Percentiles rank a stretch among this genome's conserved stretches.
Conservation (phyloP, 139 green algal genomes). For the Coelastrella sp. region DNA sequence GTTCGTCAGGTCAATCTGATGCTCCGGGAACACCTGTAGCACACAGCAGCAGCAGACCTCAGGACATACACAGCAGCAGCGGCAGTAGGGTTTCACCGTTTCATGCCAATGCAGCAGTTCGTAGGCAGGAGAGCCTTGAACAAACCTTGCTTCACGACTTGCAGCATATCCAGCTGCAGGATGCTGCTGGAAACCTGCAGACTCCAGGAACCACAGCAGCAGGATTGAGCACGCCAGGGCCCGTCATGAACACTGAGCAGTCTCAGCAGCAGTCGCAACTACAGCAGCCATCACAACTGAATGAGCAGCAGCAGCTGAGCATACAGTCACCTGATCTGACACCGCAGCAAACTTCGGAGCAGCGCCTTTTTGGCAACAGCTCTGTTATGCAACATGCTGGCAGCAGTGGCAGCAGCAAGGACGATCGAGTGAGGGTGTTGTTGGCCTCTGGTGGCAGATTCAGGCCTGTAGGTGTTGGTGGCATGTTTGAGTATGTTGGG, state of each 20-base stretch:
- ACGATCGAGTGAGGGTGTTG: background rate
- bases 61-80: background rate
- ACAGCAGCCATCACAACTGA: background rate
- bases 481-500: constrained; percentile 13
- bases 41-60: background rate
- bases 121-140: background rate
- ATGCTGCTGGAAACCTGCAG: too few relatives aligned
- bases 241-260: background rate
- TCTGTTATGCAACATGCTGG: background rate
- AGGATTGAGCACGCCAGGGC: background rate
- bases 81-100: background rate
- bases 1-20: background rate
- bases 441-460: background rate
- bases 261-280: background rate
- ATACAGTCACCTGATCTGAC: background rate
- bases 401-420: background rate
- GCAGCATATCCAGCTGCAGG: background rate
- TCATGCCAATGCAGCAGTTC: background rate
- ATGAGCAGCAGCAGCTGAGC: background rate
- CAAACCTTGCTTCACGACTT: background rate
- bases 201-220: too few relatives aligned
- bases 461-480: background rate
- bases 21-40: background rate
- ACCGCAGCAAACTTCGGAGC: background rate
- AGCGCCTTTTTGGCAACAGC: background rate